phyloP scores from a whole-genome alignment of 768 basidiomycete species.

The Lyophyllum semitale region DNA sequence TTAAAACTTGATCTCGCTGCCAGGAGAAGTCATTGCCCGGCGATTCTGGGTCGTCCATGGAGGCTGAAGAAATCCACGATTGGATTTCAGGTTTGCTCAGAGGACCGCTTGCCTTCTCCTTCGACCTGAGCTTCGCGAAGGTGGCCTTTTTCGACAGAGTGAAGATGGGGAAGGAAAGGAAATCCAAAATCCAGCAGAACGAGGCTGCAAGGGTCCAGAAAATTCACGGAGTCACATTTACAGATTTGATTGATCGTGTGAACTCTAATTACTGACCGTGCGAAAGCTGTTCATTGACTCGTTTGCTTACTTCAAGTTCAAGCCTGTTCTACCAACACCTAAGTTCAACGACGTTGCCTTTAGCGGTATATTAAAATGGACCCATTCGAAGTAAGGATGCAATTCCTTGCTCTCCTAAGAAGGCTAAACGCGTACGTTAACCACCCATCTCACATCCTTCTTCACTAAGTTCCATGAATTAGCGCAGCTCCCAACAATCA shows the following conservation, averaged over 20 bases:
- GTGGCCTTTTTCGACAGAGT: constrained; percentile 39
- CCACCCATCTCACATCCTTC: constrained; percentile 2
- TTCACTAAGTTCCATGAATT: constrained; percentile 23
- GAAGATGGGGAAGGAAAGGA: constrained; percentile 9
- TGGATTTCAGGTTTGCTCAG: constrained; percentile 59
- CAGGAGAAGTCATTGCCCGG: constrained; percentile 36
- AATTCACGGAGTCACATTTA: constrained; percentile 3
- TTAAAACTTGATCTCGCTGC: constrained; percentile 54
- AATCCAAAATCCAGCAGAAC: background rate
- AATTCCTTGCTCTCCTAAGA: constrained; percentile 63
- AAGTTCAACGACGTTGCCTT: background rate
- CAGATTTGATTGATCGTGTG: constrained; percentile 12
- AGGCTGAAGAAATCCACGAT: constrained; percentile 62
- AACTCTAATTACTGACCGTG: constrained; percentile 13
- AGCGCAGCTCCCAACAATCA: constrained; percentile 75
- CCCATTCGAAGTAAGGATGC: constrained; percentile 74
- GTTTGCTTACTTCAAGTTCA: background rate
- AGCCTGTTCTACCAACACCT: background rate
- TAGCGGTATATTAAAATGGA: constrained; percentile 40
- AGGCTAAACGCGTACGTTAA: constrained; percentile 65
- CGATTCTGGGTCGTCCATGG: constrained; percentile 32
- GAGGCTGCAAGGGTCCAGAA: background rate
- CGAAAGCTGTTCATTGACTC: too few species aligned
- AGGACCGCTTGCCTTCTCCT: constrained; percentile 37
- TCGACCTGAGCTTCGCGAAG: constrained; percentile 52